Evolutionary conservation across 2,329 filamentous ascomycete genomes (phyloP).

Genomic region (Exophiala calicioides): DNA sequence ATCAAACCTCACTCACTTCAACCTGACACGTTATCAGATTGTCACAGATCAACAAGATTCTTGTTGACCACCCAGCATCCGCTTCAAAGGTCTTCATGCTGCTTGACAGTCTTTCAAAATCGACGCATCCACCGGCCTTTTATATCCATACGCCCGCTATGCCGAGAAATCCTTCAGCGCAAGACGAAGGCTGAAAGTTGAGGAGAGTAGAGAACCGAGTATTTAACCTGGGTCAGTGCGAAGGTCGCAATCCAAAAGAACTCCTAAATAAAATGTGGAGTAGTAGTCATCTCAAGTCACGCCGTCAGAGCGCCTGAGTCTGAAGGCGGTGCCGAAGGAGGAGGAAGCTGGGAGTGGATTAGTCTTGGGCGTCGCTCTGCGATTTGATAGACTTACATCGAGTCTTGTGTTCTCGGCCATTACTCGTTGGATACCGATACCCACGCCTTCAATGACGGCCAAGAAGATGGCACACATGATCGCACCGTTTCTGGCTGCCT

Average conservation of each 20-base stretch:
- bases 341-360: conserved; percentile 31
- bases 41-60: neutral
- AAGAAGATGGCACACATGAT: conserved; percentile 94
- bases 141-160: conserved; percentile 28
- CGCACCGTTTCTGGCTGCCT: conserved; percentile 89
- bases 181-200: conserved; percentile 13
- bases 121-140: conserved; percentile 2
- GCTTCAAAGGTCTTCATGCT: neutral
- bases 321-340: conserved; percentile 30
- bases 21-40: neutral
- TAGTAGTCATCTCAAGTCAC: conserved; percentile 30
- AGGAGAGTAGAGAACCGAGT: conserved; percentile 29
- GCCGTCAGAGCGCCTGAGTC: conserved; percentile 31
- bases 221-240: conserved; percentile 3
- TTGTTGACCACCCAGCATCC: conserved; percentile 3
- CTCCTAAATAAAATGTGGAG: conserved; percentile 29
- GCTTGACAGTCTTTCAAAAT: conserved; percentile 1
- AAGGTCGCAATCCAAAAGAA: conserved; percentile 19
- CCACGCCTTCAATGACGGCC: conserved; percentile 95
- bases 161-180: conserved; percentile 15
- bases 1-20: conserved; percentile 4
- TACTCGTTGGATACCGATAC: conserved; percentile 93
- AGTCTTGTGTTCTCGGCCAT: conserved; percentile 85
- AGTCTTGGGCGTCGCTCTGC: neutral
- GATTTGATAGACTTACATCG: conserved; percentile 58